Percentiles rank a stretch among this genome's conserved stretches.
Conservation (phyloP, 257 asterid genomes). For the Solanum medicagineum region DNA sequence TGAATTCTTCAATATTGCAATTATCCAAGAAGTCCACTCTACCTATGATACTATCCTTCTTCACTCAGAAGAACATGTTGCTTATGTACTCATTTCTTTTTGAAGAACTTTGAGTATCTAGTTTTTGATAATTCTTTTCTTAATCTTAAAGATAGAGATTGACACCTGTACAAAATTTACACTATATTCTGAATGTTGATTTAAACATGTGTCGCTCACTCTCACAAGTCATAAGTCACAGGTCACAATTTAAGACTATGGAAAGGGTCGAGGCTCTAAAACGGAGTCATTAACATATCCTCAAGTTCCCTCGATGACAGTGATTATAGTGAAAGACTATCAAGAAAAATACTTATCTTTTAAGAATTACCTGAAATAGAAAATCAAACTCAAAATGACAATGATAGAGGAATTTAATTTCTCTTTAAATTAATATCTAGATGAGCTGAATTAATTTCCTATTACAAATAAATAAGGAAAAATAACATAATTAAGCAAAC, state of each 20-base stretch:
- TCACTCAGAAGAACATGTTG: no score
- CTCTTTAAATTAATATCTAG: no score
- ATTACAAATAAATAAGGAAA: no score
- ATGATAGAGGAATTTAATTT: no score
- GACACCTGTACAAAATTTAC: no score
- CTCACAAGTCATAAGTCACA: background rate
- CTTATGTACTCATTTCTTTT: no score
- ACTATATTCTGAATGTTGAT: background rate
- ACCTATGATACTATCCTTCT: no score
- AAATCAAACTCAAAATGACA: no score
- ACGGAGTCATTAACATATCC: background rate
- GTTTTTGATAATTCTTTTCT: no score
- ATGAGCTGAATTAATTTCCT: background rate
- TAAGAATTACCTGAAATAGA: background rate
- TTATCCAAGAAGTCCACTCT: background rate
- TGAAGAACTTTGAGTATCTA: no score
- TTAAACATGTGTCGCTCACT: background rate
- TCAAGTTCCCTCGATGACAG: background rate
- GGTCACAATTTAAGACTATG: background rate
- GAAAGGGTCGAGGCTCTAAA: background rate
- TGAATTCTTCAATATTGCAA: background rate
- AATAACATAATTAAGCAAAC: no score
- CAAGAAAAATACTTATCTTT: background rate
- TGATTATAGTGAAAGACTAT: background rate
- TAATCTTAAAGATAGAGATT: no score